A percentile compares a stretch with the other conserved stretches of the same genome.
Evolutionary conservation across 768 basidiomycete genomes (phyloP).

Genomic region (Boletellus emodensis): DNA sequence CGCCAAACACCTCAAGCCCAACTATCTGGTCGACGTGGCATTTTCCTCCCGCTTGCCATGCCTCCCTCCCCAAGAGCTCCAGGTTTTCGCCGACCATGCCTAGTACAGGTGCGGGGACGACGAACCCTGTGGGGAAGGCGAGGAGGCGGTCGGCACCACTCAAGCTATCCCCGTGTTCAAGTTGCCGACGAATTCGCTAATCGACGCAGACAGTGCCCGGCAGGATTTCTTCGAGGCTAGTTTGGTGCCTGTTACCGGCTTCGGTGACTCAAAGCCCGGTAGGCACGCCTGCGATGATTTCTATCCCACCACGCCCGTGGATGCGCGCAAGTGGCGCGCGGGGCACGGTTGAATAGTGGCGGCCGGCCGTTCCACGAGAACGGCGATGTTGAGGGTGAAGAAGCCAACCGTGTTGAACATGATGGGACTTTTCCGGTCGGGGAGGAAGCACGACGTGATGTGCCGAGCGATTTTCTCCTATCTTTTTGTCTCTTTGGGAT

Average conservation of each 20-base stretch:
- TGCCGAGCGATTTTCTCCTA: not conserved
- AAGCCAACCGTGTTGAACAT: slow-evolving; percentile 24
- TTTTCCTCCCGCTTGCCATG: slow-evolving; percentile 14
- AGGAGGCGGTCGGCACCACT: slow-evolving; percentile 43
- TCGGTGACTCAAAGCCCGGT: slow-evolving; percentile 3
- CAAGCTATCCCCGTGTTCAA: slow-evolving; percentile 33
- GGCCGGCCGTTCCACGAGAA: too few relatives aligned
- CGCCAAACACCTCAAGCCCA: slow-evolving; percentile 36
- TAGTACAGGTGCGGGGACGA: not conserved
- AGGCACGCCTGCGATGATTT: not conserved
- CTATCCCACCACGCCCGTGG: not conserved
- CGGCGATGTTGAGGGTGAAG: slow-evolving; percentile 12
- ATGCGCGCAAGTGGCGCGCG: not conserved
- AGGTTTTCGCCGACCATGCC: slow-evolving; percentile 8
- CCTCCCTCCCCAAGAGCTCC: slow-evolving; percentile 11
- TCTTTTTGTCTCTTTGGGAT: not conserved
- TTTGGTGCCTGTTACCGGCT: slow-evolving; percentile 29
- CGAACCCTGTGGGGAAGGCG: slow-evolving; percentile 26
- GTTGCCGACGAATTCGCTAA: slow-evolving; percentile 33
- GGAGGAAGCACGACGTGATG: slow-evolving; percentile 15
- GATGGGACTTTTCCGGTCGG: slow-evolving; percentile 32
- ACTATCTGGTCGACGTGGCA: slow-evolving; percentile 33
- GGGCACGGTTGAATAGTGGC: not conserved
- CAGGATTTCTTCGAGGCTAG: slow-evolving; percentile 44
- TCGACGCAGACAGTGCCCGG: slow-evolving; percentile 33